Evolutionary conservation across 2,329 filamentous ascomycete genomes (phyloP).

Genomic region (Aureobasidium subglaciale): DNA sequence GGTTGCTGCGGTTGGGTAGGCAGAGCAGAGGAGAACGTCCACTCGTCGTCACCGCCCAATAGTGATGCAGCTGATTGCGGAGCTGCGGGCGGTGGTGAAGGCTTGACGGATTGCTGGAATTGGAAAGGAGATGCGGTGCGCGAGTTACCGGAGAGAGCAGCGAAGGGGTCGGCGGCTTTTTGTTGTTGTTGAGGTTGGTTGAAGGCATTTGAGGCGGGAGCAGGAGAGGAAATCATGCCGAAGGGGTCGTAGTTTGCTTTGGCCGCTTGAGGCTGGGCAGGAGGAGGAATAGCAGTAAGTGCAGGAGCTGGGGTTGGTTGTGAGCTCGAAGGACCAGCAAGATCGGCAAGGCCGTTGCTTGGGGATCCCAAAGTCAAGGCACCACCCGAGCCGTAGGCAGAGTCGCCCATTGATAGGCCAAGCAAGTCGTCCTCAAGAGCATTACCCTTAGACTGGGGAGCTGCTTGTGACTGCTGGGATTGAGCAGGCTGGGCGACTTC

Average conservation of each 20-base stretch:
- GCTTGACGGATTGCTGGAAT: constrained; percentile 21
- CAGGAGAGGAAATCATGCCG: constrained; percentile 43
- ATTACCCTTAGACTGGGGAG: constrained; percentile 46
- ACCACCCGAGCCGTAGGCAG: constrained; percentile 64
- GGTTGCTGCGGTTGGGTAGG: constrained; percentile 42
- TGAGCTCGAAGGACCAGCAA: constrained; percentile 9
- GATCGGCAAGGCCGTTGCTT: constrained; percentile 16
- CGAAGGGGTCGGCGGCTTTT: constrained; percentile 53
- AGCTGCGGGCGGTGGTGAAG: constrained; percentile 4
- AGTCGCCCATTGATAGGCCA: constrained; percentile 72
- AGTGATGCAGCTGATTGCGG: constrained; percentile 20
- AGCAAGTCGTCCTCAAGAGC: constrained; percentile 85
- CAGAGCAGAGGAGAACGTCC: constrained; percentile 84
- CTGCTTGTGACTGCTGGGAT: constrained; percentile 36
- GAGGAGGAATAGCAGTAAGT: background rate
- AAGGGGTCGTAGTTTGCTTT: constrained; percentile 53
- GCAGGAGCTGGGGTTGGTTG: constrained; percentile 28
- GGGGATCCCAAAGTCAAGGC: constrained; percentile 69
- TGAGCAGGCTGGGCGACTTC: constrained; percentile 26
- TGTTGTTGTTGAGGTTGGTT: constrained; percentile 29
- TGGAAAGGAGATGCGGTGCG: constrained; percentile 31
- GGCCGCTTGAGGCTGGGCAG: constrained; percentile 27
- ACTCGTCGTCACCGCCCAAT: constrained; percentile 66
- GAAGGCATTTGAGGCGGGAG: constrained; percentile 39
- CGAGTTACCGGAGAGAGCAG: constrained; percentile 39